Conservation (phyloP, 2,329 filamentous ascomycete genomes). For the Daldinia eschscholtzii region DNA sequence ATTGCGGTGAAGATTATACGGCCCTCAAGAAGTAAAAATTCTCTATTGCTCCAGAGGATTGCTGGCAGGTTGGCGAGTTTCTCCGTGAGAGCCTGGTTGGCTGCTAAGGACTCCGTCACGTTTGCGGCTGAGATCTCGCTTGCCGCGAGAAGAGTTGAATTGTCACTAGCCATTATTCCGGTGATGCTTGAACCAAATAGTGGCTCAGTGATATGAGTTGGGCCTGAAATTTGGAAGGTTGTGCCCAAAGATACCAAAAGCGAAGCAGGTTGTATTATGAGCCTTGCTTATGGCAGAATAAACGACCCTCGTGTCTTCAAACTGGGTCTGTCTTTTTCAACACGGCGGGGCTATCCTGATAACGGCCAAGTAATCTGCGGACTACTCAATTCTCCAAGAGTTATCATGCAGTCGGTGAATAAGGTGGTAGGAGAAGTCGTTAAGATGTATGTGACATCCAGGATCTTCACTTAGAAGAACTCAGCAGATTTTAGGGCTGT, state of each 20-base stretch:
- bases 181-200: not conserved
- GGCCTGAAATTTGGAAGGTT: not conserved
- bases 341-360: not conserved
- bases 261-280: not conserved
- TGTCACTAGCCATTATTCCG: conserved; percentile 45
- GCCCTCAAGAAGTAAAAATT: conserved; percentile 61
- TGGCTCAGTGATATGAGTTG: not conserved
- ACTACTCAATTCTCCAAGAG: no score
- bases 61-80: conserved; percentile 49
- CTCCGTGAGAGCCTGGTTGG: conserved; percentile 50
- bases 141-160: conserved; percentile 41
- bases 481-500: not conserved
- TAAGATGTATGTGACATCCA: conserved; percentile 16
- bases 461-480: conserved; percentile 8
- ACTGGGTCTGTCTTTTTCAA: not conserved
- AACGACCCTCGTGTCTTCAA: not conserved
- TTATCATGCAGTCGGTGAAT: not conserved
- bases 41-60: conserved; percentile 51
- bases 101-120: conserved; percentile 30
- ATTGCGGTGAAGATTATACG: conserved; percentile 74
- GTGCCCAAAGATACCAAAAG: not conserved
- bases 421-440: not conserved
- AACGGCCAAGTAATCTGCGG: not conserved
- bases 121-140: conserved; percentile 46
- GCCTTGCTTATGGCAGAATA: not conserved